Evolutionary conservation across 495 filamentous ascomycete genomes (phyloP).

Genomic region (Aspergillus sclerotioniger): DNA sequence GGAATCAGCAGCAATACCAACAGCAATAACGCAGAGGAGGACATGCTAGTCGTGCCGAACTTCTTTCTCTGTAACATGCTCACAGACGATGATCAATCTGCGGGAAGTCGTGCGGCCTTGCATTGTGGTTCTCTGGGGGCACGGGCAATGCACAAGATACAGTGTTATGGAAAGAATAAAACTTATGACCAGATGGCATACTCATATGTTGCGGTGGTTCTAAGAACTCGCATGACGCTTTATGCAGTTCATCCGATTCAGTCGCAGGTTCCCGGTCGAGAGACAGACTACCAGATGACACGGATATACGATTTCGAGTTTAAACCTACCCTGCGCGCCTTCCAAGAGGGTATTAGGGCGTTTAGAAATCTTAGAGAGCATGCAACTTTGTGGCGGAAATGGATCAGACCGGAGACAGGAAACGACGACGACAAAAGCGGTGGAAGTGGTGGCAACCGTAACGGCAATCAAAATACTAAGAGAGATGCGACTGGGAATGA

Average conservation of each 20-base stretch:
- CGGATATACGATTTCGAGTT: background rate
- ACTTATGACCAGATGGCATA: background rate
- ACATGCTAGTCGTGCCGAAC: background rate
- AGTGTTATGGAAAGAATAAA: background rate
- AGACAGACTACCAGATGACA: background rate
- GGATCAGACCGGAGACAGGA: background rate
- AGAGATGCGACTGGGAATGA: too few species aligned
- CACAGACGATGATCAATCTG: background rate
- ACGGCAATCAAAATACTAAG: too few species aligned
- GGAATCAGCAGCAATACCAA: too few species aligned
- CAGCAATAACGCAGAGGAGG: too few species aligned
- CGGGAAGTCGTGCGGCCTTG: background rate
- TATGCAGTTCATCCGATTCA: background rate
- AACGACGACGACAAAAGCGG: background rate
- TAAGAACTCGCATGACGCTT: background rate
- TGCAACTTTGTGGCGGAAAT: background rate
- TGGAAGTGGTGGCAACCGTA: background rate
- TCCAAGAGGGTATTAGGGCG: background rate
- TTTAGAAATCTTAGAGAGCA: background rate
- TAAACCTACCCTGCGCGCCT: background rate
- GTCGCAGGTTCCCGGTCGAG: background rate
- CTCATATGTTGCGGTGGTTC: background rate
- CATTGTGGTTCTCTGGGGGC: background rate
- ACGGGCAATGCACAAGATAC: background rate
- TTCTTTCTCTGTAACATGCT: background rate